Evolutionary conservation across 108 stramenopile species (phyloP), one percentile per base, ranked within the genome.

Genomic region (Licmophora abbreviata): DNA sequence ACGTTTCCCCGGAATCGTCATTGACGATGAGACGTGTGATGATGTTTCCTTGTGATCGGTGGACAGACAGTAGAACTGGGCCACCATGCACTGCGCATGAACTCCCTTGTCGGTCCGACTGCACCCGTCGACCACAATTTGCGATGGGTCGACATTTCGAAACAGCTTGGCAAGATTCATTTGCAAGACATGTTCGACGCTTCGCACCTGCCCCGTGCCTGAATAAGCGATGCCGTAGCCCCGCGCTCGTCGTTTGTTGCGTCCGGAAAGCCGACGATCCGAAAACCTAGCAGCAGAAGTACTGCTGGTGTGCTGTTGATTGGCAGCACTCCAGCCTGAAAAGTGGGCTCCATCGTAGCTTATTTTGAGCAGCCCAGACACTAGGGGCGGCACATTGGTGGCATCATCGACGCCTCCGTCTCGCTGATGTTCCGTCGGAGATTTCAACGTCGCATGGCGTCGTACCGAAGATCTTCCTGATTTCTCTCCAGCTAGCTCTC

Each of bases 21-120:
- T 1, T 25, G 59, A 14, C 15, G 44, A 35, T 34, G 44, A 44
- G 29, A 50, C 23, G 25, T 17, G 59, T 23, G 43, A 25, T 33
- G 24, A 47, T 29, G 48, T 47, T 44, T 37, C 41, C 22, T 10
- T 29, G 29, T 5, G 18, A 18, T 20, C 34, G 5, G 38, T 5
- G 20, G 38, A 30, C 24, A 70, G 34, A 31, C 85, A 80, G 48
- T 85, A 92, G 14, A 87, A 49, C 40, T 79, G 81, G 0, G 85
- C 85, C 20, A 85, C 59, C 68, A 76, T 63, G 10, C 73, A 64
- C 18, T 35, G 52, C 11, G 84, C 80, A 58, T 92, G 90, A 34
- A 92, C 85, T 10, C 90, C 89, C 26, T 69, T 71, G 64, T 92
- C 90, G 25, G 85, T 87, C 1, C 85, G 76, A 50, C 81, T 83